These are phyloP conservation scores for Cynanchum wilfordii DNA, from an alignment of 257 asterid genomes.

Conservation along the genomic window DNA sequence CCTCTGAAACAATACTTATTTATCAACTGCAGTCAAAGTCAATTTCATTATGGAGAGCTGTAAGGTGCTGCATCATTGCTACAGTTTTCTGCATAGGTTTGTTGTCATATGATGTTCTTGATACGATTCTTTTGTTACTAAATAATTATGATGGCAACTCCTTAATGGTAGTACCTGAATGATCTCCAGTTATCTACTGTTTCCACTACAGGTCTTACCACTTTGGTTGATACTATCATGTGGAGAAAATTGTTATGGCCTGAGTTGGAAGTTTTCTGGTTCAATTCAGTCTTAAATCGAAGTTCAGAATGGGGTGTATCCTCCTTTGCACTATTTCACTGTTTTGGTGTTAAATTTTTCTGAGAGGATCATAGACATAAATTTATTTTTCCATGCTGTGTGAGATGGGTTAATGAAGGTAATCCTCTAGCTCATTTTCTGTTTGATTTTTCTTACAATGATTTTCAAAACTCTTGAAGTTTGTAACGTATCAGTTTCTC, in stretches of 20 bases:
- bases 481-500: neutral
- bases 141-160: slow-evolving; percentile 8
- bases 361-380: neutral
- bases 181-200: slow-evolving; percentile 2
- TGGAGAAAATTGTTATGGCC: slow-evolving; percentile 92
- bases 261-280: slow-evolving; percentile 94
- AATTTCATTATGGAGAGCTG: slow-evolving; percentile 71
- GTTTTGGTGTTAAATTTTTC: neutral
- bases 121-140: neutral
- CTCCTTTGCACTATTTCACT: slow-evolving; percentile 28
- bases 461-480: neutral
- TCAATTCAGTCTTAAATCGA: slow-evolving; percentile 88
- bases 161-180: neutral
- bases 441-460: neutral
- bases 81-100: slow-evolving; percentile 67
- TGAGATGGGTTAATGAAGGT: neutral
- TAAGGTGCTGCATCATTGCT: slow-evolving; percentile 49
- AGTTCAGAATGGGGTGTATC: slow-evolving; percentile 99
- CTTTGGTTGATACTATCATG: slow-evolving; percentile 64
- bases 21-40: slow-evolving; percentile 63
- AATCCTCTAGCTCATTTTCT: neutral
- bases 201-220: slow-evolving; percentile 60
- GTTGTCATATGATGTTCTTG: slow-evolving; percentile 15
- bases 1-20: neutral
- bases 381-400: neutral